Conservation (phyloP, 768 basidiomycete genomes). For the Boletus sensibilis region DNA sequence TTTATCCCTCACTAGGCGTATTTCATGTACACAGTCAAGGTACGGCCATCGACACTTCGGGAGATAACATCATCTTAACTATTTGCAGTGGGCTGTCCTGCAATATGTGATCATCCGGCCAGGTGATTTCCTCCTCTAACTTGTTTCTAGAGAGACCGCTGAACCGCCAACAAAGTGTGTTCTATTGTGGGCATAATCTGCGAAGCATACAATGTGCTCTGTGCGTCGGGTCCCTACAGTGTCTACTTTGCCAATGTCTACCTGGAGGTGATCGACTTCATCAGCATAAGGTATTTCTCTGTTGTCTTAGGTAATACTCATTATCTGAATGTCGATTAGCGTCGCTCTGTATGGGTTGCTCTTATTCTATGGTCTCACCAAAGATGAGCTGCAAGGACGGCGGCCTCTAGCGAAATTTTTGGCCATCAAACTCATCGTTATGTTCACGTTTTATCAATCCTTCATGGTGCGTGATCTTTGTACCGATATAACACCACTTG, state of each 20-base stretch:
- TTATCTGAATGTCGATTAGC: conserved; percentile 35
- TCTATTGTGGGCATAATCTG: conserved; percentile 81
- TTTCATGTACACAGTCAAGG: conserved; percentile 89
- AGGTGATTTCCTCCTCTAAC: conserved; percentile 24
- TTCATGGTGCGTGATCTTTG: conserved; percentile 55
- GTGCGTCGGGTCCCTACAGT: conserved; percentile 59
- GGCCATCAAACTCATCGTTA: conserved; percentile 81
- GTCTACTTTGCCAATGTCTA: conserved; percentile 66
- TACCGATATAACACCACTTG: background rate
- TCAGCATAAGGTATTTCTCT: conserved; percentile 68
- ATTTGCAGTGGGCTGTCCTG: conserved; percentile 72
- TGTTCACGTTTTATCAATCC: conserved; percentile 87
- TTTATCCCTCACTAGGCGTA: conserved; percentile 50
- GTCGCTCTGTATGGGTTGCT: conserved; percentile 85
- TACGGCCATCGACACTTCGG: conserved; percentile 25
- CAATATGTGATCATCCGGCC: conserved; percentile 84
- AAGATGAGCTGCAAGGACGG: conserved; percentile 73
- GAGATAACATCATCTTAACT: background rate
- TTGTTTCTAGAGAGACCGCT: background rate
- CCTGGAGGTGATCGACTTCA: conserved; percentile 69
- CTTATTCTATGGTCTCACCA: conserved; percentile 78
- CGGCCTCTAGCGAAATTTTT: conserved; percentile 85
- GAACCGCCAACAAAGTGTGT: conserved; percentile 9
- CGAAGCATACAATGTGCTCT: conserved; percentile 66
- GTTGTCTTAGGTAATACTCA: background rate